Percentiles rank a stretch among this genome's conserved stretches.
These are phyloP conservation scores for Nepenthes alata DNA, from an alignment of 179 eudicot species.

Conservation along the genomic window DNA sequence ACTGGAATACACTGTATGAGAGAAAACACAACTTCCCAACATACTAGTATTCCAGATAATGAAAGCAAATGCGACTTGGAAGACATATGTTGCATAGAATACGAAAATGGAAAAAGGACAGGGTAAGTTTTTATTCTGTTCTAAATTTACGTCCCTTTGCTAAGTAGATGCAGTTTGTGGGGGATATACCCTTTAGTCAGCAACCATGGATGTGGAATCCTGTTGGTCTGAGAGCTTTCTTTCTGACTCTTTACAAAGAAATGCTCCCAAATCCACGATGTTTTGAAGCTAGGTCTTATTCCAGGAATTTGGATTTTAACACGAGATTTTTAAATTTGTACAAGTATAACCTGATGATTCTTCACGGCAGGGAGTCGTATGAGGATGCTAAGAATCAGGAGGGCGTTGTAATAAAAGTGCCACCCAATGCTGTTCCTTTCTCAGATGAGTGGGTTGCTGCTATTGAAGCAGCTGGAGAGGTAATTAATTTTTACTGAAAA, in stretches of 20 bases:
- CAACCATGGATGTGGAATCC: too few species aligned
- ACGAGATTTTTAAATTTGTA: too few species aligned
- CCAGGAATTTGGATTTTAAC: too few species aligned
- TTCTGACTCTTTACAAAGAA: too few species aligned
- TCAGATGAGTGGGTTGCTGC: conserved; percentile 99
- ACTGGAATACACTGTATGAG: too few species aligned
- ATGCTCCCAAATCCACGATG: too few species aligned
- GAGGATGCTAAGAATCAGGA: conserved; percentile 18
- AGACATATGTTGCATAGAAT: conserved; percentile 9
- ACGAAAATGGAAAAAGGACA: conserved; percentile 12
- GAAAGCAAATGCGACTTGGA: conserved; percentile 14
- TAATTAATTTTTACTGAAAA: conserved; percentile 16
- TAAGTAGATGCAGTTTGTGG: conserved; percentile 1
- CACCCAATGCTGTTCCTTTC: conserved; percentile 60
- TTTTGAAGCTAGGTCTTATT: too few species aligned
- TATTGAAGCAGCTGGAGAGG: conserved; percentile 95
- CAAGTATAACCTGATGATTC: not conserved
- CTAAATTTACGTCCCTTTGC: not conserved
- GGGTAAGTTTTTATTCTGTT: conserved; percentile 22
- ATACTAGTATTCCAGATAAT: conserved; percentile 6
- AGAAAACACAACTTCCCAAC: conserved; percentile 9
- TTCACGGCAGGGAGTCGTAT: conserved; percentile 29
- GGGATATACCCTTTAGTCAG: too few species aligned
- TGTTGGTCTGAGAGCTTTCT: too few species aligned
- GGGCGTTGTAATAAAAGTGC: conserved; percentile 20